These are phyloP conservation scores for Phaffia rhodozyma DNA, from an alignment of 1,284 basidiomycete species.

Conservation along the genomic window DNA sequence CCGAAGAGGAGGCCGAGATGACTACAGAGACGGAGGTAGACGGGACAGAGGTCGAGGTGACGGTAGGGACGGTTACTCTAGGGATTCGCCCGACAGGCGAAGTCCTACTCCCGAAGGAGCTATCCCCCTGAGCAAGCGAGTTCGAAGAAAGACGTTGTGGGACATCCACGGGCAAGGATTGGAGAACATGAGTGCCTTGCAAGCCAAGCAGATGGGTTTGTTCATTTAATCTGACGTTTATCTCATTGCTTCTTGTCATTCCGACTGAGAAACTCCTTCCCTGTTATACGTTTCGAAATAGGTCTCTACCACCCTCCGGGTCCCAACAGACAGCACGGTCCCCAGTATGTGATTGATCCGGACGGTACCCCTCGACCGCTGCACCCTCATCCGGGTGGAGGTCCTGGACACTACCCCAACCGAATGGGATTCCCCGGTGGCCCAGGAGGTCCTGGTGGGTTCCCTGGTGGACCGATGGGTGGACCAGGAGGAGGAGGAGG, in stretches of 20 bases:
- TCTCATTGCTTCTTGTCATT: background rate
- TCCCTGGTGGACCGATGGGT: background rate
- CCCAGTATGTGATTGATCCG: background rate
- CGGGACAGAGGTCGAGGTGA: conserved; percentile 35
- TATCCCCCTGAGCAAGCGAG: conserved; percentile 69
- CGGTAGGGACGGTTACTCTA: conserved; percentile 39
- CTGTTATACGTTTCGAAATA: background rate
- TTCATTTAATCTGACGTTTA: background rate
- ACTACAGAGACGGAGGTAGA: conserved; percentile 28
- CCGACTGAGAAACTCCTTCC: background rate
- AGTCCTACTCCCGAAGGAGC: conserved; percentile 84
- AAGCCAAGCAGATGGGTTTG: conserved; percentile 91
- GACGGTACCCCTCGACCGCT: background rate
- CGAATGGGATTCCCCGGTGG: conserved; percentile 48
- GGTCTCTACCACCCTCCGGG: conserved; percentile 17
- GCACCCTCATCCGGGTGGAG: background rate
- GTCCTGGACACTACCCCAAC: conserved; percentile 45
- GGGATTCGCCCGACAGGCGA: conserved; percentile 56
- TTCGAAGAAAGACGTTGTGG: conserved; percentile 82
- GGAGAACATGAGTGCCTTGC: conserved; percentile 83
- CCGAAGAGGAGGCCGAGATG: background rate
- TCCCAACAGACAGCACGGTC: conserved; percentile 20
- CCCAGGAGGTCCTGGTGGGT: conserved; percentile 7
- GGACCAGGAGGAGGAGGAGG: conserved; percentile 1
- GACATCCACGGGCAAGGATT: conserved; percentile 91